These are phyloP conservation scores for Lachancea quebecensis DNA, from an alignment of 805 yeast species.

Conservation along the genomic window DNA sequence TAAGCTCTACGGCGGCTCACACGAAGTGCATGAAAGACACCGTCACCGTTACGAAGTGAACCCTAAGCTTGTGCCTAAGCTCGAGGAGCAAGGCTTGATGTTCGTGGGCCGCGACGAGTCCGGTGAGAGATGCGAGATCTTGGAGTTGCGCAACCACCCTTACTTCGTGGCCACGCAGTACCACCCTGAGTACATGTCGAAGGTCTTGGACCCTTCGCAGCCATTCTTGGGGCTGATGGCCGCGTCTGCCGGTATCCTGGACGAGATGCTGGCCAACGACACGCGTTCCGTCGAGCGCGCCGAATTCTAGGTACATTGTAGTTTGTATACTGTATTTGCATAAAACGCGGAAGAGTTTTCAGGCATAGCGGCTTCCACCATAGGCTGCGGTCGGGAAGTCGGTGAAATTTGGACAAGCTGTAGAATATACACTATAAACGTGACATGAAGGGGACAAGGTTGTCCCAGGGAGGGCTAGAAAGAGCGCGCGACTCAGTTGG, in stretches of 20 bases:
- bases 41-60: constrained; percentile 98
- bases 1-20: constrained; percentile 67
- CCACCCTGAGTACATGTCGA: constrained; percentile 96
- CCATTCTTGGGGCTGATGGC: constrained; percentile 96
- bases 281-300: constrained; percentile 10
- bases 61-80: constrained; percentile 64
- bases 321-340: too few species aligned
- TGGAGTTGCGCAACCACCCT: constrained; percentile 81
- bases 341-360: too few species aligned
- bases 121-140: constrained; percentile 87
- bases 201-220: constrained; percentile 92
- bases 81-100: constrained; percentile 73
- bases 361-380: neutral
- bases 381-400: neutral
- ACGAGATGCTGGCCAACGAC: constrained; percentile 41
- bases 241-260: constrained; percentile 81
- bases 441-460: neutral
- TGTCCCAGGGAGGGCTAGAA: neutral
- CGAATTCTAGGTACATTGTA: constrained; percentile 21
- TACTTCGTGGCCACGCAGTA: constrained; percentile 94
- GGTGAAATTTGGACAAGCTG: neutral
- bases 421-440: constrained; percentile 1
- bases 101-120: constrained; percentile 93
- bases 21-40: constrained; percentile 81
- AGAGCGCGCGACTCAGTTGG: constrained; percentile 12